Evolutionary conservation across 345 rosid species (phyloP).

Genomic region (Salix dunnii): DNA sequence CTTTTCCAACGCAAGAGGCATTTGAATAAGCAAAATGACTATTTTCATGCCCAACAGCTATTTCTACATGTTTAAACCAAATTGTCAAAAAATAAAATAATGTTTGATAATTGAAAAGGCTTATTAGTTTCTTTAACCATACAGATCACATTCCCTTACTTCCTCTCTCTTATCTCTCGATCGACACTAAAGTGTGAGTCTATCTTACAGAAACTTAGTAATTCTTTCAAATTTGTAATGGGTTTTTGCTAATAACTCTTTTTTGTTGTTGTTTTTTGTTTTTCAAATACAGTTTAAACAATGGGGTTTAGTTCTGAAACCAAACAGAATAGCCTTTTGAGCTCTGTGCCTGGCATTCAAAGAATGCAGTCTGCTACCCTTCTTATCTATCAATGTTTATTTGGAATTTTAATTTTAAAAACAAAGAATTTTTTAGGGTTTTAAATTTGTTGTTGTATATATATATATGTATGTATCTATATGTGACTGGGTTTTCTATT

Average conservation of each 20-base stretch:
- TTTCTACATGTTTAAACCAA: no score
- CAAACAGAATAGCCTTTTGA: constrained; percentile 24
- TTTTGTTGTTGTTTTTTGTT: not conserved
- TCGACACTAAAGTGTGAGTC: not conserved
- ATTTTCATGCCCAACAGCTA: no score
- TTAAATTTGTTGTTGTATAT: not conserved
- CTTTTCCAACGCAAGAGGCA: no score
- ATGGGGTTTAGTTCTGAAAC: constrained; percentile 12
- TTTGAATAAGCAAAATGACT: no score
- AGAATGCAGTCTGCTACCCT: constrained; percentile 44
- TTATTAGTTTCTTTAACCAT: not conserved
- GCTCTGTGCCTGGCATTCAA: constrained; percentile 36
- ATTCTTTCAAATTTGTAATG: not conserved
- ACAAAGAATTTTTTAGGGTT: not conserved
- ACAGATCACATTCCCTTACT: not conserved
- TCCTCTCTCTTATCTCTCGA: not conserved
- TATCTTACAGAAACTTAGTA: not conserved
- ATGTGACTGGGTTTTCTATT: constrained; percentile 91
- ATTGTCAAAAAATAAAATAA: no score
- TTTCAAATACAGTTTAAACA: not conserved
- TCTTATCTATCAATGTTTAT: not conserved
- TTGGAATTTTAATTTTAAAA: not conserved
- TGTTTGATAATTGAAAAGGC: not conserved
- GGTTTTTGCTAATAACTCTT: not conserved
- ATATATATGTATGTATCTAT: constrained; percentile 70